Percentiles rank a stretch among this genome's conserved stretches.
Conservation (phyloP, 2,329 filamentous ascomycete genomes). For the Fusarium mundagurra region DNA sequence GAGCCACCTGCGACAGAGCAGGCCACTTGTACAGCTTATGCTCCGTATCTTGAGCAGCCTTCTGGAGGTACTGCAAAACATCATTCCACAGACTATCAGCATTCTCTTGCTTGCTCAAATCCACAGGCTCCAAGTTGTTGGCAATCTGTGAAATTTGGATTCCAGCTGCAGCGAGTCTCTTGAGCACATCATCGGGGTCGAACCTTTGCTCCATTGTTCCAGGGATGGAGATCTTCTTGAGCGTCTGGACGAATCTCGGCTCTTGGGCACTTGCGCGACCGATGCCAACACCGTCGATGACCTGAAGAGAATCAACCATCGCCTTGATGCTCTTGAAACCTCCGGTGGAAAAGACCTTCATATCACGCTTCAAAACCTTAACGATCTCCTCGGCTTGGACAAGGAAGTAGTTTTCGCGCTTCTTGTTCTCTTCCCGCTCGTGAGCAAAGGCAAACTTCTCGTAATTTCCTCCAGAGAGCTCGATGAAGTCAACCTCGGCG, state of each 20-base stretch:
- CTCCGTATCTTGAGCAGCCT: slow-evolving; percentile 2
- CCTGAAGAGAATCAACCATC: slow-evolving; percentile 21
- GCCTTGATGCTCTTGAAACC: slow-evolving; percentile 19
- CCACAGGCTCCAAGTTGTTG: slow-evolving; percentile 8
- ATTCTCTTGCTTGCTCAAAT: slow-evolving; percentile 25
- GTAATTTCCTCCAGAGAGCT: slow-evolving; percentile 68
- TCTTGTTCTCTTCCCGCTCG: slow-evolving; percentile 61
- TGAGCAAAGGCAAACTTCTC: slow-evolving; percentile 61
- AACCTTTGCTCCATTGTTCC: slow-evolving; percentile 13
- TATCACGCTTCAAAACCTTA: slow-evolving; percentile 21
- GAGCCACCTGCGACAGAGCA: slow-evolving; percentile 1
- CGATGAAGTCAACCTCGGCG: slow-evolving; percentile 64
- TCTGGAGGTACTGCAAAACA: slow-evolving; percentile 6
- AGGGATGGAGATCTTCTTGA: background rate
- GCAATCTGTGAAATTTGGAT: slow-evolving; percentile 23
- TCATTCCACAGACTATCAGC: slow-evolving; percentile 19
- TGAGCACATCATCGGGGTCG: slow-evolving; percentile 13
- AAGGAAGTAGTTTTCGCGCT: slow-evolving; percentile 66
- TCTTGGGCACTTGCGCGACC: slow-evolving; percentile 19
- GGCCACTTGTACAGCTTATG: slow-evolving; percentile 13
- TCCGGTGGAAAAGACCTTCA: slow-evolving; percentile 27
- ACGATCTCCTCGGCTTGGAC: slow-evolving; percentile 64
- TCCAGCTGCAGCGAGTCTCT: slow-evolving; percentile 10
- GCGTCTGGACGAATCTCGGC: background rate
- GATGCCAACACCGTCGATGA: slow-evolving; percentile 21